phyloP scores from a whole-genome alignment of 176 grass and related monocot genomes.

The Avena sativa region DNA sequence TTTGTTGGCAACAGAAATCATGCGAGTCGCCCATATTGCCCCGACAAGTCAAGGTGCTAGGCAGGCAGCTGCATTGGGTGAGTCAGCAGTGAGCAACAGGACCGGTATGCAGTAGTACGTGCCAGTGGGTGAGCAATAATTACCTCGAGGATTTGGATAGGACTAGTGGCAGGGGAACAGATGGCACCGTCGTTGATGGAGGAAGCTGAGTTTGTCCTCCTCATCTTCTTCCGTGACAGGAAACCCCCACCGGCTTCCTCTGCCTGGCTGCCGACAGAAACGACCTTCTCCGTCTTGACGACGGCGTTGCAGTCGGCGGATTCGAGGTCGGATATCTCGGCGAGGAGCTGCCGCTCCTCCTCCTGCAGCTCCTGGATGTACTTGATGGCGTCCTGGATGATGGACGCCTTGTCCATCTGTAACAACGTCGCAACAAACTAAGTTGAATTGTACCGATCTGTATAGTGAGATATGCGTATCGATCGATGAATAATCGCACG shows the following conservation, averaged over 20 bases:
- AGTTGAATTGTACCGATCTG: neutral
- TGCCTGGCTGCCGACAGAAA: neutral
- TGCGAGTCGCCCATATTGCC: neutral
- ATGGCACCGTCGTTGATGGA: neutral
- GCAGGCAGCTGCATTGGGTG: neutral
- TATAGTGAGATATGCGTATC: too few species aligned
- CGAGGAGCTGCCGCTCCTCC: constrained; percentile 56
- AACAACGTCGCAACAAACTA: neutral
- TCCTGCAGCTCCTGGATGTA: constrained; percentile 76
- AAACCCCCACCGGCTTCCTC: neutral
- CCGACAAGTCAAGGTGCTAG: neutral
- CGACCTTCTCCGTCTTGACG: neutral
- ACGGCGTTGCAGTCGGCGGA: neutral
- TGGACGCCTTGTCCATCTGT: constrained; percentile 86
- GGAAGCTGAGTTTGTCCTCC: neutral
- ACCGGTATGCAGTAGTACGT: neutral
- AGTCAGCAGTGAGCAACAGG: neutral
- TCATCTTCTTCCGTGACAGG: constrained; percentile 33
- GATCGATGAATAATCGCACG: neutral
- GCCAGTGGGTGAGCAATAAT: neutral
- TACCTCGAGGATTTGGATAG: constrained; percentile 63
- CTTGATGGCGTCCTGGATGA: constrained; percentile 69
- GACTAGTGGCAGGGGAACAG: neutral
- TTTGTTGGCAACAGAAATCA: neutral
- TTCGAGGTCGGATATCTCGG: constrained; percentile 48